phyloP scores from a whole-genome alignment of 1,284 basidiomycete species.

The Amylostereum areolatum region DNA sequence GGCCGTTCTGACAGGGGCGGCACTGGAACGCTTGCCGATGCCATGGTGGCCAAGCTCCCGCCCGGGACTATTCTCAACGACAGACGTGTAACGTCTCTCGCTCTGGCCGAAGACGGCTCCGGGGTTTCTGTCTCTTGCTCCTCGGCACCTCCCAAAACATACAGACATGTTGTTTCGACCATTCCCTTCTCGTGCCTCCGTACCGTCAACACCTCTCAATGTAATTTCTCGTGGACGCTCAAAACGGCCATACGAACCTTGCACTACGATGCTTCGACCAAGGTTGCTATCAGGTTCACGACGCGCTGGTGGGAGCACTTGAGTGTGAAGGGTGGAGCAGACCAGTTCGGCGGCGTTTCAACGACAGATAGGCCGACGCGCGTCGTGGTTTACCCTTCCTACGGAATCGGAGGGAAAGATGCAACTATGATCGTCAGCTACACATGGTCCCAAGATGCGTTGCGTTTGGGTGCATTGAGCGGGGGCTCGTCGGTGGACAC shows the following conservation, averaged over 20 bases:
- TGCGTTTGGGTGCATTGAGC: not conserved
- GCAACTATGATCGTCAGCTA: slow-evolving; percentile 15
- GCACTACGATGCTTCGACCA: slow-evolving; percentile 23
- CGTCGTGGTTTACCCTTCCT: slow-evolving; percentile 25
- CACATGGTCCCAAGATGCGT: slow-evolving; percentile 11
- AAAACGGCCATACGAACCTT: slow-evolving; percentile 22
- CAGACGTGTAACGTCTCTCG: not conserved
- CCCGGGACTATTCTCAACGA: not conserved
- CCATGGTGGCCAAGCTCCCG: not conserved
- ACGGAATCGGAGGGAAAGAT: slow-evolving; percentile 11
- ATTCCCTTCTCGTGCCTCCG: slow-evolving; percentile 21
- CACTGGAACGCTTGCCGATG: no score
- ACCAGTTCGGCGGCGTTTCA: slow-evolving; percentile 17
- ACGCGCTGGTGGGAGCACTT: slow-evolving; percentile 25
- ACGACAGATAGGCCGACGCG: slow-evolving; percentile 24
- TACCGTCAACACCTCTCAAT: slow-evolving; percentile 19
- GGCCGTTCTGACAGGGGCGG: no score
- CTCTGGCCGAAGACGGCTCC: not conserved
- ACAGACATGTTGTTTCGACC: slow-evolving; percentile 25
- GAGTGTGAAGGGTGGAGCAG: slow-evolving; percentile 1
- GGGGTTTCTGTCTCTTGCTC: not conserved
- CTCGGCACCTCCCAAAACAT: slow-evolving; percentile 4
- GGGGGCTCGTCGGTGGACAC: not conserved
- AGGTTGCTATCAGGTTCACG: slow-evolving; percentile 28
- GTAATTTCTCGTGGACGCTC: slow-evolving; percentile 18